Evolutionary conservation across 805 yeast genomes (phyloP), one percentile per base, ranked within the genome.

Genomic region (Candida pseudoglaebosa): DNA sequence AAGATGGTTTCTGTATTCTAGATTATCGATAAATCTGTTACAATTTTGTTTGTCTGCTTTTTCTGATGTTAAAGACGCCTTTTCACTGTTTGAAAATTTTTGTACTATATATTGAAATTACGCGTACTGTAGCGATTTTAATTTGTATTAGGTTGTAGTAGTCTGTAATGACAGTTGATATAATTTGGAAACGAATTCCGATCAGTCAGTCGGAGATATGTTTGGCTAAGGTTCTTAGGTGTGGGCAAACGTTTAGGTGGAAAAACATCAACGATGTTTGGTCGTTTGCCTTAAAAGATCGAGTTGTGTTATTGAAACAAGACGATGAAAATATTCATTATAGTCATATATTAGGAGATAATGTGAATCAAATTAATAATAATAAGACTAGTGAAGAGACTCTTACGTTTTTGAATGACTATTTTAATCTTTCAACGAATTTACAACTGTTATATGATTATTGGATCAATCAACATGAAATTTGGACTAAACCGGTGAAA

Each of bases 211-310:
- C 32, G 34, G 93, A 86, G 47, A 63, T 85, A 1, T 60, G 72
- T n/a, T 59, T 87, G 3, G 59, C 78, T 3, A 75, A 77, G 28
- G 90, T 87, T 0, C 65, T 87, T 20, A 65, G 93, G 31, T 84
- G 95, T 53, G 96, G 96, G 1, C 96, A 87, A 62, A 80, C 95
- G 0, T 87, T 87, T 52, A 60, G 85, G 38, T 86, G 95, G 95
- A 80, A 80, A 50, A 74, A 73, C 42, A 66, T 75, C 34, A 71
- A 78, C 44, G 70, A 68, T 36, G 67, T 73, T 6, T 91, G 88
- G 88, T 71, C 85, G 0, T 80, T 83, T 44, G 72, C 87, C 0
- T 56, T 78, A 17, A 58, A 66, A 12, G 79, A 80, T 43, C 66
- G 80, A 38, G 77, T 89, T 4, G 60, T 90, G 2, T 65, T 87